These are phyloP conservation scores for Paramecium octaurelia DNA, from an alignment of 73 alveolate genomes.

Conservation along the genomic window DNA sequence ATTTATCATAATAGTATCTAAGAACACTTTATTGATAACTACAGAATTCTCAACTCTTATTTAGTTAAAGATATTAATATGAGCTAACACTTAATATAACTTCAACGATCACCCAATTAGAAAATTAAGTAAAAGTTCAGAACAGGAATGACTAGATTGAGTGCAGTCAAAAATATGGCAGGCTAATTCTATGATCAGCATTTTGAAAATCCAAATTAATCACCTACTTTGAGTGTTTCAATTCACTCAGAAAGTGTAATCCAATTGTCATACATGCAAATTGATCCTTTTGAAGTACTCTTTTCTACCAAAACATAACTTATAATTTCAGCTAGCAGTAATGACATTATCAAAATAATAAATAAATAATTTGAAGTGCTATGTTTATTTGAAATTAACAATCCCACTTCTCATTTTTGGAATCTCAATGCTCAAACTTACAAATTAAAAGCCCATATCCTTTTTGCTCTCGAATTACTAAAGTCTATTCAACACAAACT, in stretches of 20 bases:
- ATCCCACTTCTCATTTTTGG: constrained; percentile 31
- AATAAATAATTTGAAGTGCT: neutral
- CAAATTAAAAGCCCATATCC: neutral
- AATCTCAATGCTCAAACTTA: neutral
- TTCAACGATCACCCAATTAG: neutral
- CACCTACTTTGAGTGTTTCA: neutral
- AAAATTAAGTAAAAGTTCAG: constrained; percentile 26
- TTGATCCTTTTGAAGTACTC: constrained; percentile 5
- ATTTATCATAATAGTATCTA: constrained; percentile 19
- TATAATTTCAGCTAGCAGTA: neutral
- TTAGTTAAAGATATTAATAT: neutral
- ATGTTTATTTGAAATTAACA: neutral
- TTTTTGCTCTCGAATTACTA: constrained; percentile 20
- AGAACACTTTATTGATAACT: constrained; percentile 36
- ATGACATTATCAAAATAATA: neutral
- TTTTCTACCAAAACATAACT: neutral
- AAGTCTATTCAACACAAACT: neutral
- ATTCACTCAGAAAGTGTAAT: neutral
- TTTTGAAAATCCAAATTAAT: neutral
- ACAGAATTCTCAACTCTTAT: neutral
- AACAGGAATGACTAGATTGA: constrained; percentile 19
- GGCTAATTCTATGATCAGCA: neutral
- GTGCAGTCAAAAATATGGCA: constrained; percentile 7
- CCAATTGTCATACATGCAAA: neutral
- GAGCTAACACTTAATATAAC: neutral